These are phyloP conservation scores for Citropsis articulata DNA, from an alignment of 345 rosid genomes.

Conservation along the genomic window DNA sequence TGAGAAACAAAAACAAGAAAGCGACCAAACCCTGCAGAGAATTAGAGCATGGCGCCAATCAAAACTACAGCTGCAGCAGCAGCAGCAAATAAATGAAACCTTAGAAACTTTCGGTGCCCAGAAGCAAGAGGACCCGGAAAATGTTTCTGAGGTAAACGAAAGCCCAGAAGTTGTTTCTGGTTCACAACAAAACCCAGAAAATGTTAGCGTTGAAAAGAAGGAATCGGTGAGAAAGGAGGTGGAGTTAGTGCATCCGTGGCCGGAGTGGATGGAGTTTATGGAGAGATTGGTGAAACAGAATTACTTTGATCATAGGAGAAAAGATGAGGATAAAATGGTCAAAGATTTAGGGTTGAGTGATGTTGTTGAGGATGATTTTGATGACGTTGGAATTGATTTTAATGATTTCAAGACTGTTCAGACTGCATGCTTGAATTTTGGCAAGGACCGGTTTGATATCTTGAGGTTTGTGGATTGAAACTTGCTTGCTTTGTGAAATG, in stretches of 20 bases:
- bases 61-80: slow-evolving; percentile 33
- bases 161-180: not conserved
- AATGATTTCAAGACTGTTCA: slow-evolving; percentile 75
- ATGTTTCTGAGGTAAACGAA: not conserved
- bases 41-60: slow-evolving; percentile 94
- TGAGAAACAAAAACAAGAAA: slow-evolving; percentile 61
- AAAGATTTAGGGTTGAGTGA: slow-evolving; percentile 54
- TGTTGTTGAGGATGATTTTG: slow-evolving; percentile 25
- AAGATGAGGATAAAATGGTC: slow-evolving; percentile 62
- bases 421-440: slow-evolving; percentile 81
- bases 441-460: slow-evolving; percentile 95
- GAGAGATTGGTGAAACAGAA: slow-evolving; percentile 81
- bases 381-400: slow-evolving; percentile 48
- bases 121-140: slow-evolving; percentile 8
- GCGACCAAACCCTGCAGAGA: slow-evolving; percentile 71
- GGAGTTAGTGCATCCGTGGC: slow-evolving; percentile 92
- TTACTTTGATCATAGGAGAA: slow-evolving; percentile 83
- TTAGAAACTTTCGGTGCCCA: not conserved
- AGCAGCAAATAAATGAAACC: slow-evolving; percentile 12
- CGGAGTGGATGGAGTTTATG: slow-evolving; percentile 97
- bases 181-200: not conserved
- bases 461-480: slow-evolving; percentile 55
- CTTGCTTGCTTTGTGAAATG: not conserved
- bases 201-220: not conserved
- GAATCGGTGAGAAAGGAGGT: slow-evolving; percentile 31